These are phyloP conservation scores for Starmera caribaea DNA, from an alignment of 805 yeast species.

Conservation along the genomic window DNA sequence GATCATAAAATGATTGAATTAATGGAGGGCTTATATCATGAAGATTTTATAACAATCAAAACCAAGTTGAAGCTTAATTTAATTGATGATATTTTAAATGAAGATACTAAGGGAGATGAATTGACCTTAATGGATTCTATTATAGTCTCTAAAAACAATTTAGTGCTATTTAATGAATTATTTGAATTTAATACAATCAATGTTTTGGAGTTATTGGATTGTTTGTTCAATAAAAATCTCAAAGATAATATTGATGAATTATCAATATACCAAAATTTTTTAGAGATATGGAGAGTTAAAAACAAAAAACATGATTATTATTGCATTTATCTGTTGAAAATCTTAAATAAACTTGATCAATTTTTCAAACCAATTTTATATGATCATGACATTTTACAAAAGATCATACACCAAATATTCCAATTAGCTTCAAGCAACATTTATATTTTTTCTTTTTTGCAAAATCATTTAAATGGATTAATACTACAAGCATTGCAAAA, in stretches of 20 bases:
- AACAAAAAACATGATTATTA: slow-evolving; percentile 8
- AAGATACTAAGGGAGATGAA: slow-evolving; percentile 9
- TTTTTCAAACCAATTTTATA: slow-evolving; percentile 13
- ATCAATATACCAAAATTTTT: slow-evolving; percentile 4
- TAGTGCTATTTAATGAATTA: slow-evolving; percentile 22
- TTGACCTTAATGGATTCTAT: slow-evolving; percentile 22
- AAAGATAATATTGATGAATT: not conserved
- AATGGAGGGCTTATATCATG: slow-evolving; percentile 17
- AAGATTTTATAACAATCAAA: slow-evolving; percentile 16
- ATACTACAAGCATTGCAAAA: too few relatives aligned
- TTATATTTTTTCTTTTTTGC: too few relatives aligned
- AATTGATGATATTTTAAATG: slow-evolving; percentile 18
- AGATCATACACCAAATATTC: slow-evolving; percentile 5
- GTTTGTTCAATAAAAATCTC: slow-evolving; percentile 2
- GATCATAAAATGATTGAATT: slow-evolving; percentile 10
- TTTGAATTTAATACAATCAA: slow-evolving; percentile 19
- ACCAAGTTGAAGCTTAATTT: slow-evolving; percentile 21
- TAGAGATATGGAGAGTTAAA: slow-evolving; percentile 1
- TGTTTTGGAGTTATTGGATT: slow-evolving; percentile 12
- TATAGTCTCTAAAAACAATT: slow-evolving; percentile 20
- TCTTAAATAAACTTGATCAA: slow-evolving; percentile 3
- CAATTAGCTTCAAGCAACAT: not conserved
- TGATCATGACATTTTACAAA: slow-evolving; percentile 5
- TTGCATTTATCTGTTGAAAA: slow-evolving; percentile 10
- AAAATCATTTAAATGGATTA: too few relatives aligned